Evolutionary conservation across 192 early-diverging fungal species (phyloP), one percentile per base, ranked within the genome.

Genomic region (Coemansia sp.): DNA sequence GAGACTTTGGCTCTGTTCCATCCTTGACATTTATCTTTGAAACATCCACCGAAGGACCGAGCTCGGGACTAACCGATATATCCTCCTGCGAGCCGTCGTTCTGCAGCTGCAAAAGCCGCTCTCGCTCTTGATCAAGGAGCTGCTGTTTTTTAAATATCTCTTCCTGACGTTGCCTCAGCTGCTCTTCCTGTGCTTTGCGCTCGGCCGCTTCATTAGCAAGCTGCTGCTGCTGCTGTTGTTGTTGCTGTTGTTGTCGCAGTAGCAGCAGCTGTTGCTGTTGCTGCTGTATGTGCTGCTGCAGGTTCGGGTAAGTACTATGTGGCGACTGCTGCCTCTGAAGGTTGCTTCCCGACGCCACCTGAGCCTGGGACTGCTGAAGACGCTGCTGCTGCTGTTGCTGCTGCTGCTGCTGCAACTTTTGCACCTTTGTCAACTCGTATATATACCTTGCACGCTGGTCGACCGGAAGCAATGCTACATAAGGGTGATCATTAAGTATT

Each of bases 351-450:
- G 14, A 2, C 5, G 39, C 8, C 13, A 42, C 1, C 39, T 42
- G 39, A 10, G 1, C 14, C 11, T 42, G 39, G 2, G 13, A 2
- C 51, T 59, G 54, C 55, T 57, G 53, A 23, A 58, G 18, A 35
- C 55, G 65, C 19, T 47, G 54, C 45, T 61, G 58, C 9, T n/a
- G n/a, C n/a, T 60, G 30, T 14, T 20, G 45, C 42, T 63, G 62
- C 23, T 67, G 71, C 20, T 72, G 71, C n/a, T 54, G 55, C 25
- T 60, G 32, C 23, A 13, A 22, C 27, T 48, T 42, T 9, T n/a
- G 16, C 6, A 2, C 55, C 22, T 24, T n/a, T 47, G 46, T 28
- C 27, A 13, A 10, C 8, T 42, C 39, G 11, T 42, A 10, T 3
- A 42, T 10, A 42, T 42, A 42, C 11, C 39, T 3, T 10, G 39